Evolutionary conservation across 164 flowering plant genomes (phyloP), one percentile per base, ranked within the genome.

Genomic region (Stephania japonica): DNA sequence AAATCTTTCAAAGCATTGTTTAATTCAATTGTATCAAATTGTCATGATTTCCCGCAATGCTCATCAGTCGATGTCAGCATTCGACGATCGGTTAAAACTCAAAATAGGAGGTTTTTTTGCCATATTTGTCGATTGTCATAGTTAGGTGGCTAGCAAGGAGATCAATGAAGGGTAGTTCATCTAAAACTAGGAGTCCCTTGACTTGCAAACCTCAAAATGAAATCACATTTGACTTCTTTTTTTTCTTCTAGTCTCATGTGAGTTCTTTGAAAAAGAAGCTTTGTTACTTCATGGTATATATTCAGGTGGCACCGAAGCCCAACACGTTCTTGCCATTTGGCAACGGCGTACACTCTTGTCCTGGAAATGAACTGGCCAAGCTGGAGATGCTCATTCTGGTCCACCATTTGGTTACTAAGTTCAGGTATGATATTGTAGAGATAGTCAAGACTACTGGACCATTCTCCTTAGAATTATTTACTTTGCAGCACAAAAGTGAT

Each of bases 241-340:
- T 26, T 61, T 42, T 53, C 18, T 68, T 25, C 8, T 59, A 14
- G 12, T 56, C 62, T 56, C 38, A 32, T 56, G 21, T 10, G 62
- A 2, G 27, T 42, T n/a, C 7, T 49, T 19, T 8, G 47, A n/a
- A 14, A 13, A 72, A 26, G 6, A 24, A 38, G 0, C 12, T 24
- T 42, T 18, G 12, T 8, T 24, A 70, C 61, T 9, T 12, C n/a
- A n/a, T 23, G 53, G n/a, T 23, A 42, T 47, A 43, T 68, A 63
- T 69, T 65, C 73, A 91, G 94, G 91, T 82, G 68, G 82, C 87
- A 16, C 93, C 92, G 63, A 88, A 84, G 75, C 86, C 94, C 73
- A 83, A 90, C 77, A 91, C 94, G 13, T 91, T 86, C 42, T 50
- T 87, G 84, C 94, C 97, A 78, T 91, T 91, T 81, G 97, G 97